Base-by-base conservation (phyloP, 495 filamentous ascomycete genomes). In the Parachaetomium inaequale region DNA sequence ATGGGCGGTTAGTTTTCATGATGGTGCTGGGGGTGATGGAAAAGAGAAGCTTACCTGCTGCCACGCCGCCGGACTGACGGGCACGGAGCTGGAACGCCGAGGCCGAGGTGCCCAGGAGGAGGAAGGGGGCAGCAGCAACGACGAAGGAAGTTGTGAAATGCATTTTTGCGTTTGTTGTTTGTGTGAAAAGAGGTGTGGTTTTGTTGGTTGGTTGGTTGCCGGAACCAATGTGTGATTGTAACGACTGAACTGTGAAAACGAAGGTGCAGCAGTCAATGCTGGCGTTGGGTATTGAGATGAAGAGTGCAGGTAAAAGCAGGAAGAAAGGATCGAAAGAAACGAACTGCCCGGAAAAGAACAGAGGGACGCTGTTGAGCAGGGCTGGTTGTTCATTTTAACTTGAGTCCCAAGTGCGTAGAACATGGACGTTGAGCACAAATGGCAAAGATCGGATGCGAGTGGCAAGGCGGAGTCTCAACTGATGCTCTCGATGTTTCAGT, bases 211-310 rank as follows among this genome's bases (percentile, higher is more conserved):
- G 4, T 6, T 43, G 52, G 38, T 43, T 56, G 17, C 53, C 38
- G 25, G 53, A 43, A 43, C 38, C 53, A 31, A 28, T 25, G 52
- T 26, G 19, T n/a, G 7, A 31, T 29, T 25, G 52, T 17, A 17
- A 55, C 4, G 31, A 34, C 8, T 32, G 11, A 14, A n/a, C 3
- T 23, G 19, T 1, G 17, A 25, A 31, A 56, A 14, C 4, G 53
- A 56, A 56, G 11, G 38, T 28, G 53, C 53, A 56, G 53, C 53
- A 42, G 53, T 56, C 53, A 56, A 56, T 56, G 36, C 53, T 43
- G 50, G 52, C 21, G 4, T 32, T 52, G 26, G 17, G 3, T 38
- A 23, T 55, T 55, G 52, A 55, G 11, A 40, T 38, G 6, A 29
- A 29, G 4, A 12, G 11, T 43, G 36, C 7, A 43, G 7, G 21